These are phyloP conservation scores for Conringia planisiliqua DNA, from an alignment of 345 rosid genomes.

Conservation along the genomic window DNA sequence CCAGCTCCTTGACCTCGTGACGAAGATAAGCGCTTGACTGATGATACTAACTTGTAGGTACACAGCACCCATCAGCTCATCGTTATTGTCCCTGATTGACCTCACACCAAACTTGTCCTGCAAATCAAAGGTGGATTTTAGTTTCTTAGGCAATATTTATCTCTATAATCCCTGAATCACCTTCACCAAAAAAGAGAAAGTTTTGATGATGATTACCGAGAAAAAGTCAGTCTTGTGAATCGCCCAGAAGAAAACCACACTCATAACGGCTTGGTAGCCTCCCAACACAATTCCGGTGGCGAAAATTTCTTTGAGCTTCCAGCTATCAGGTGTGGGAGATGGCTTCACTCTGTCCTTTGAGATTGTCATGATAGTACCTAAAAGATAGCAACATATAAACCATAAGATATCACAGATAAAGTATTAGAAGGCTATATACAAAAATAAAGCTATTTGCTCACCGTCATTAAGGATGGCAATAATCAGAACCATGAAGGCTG, in stretches of 20 bases:
- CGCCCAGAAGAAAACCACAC: slow-evolving; percentile 85
- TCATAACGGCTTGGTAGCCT: slow-evolving; percentile 81
- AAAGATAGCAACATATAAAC: not conserved
- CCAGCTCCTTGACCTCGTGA: slow-evolving; percentile 42
- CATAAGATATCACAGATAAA: slow-evolving; percentile 2
- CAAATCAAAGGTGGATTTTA: slow-evolving; percentile 13
- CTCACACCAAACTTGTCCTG: slow-evolving; percentile 66
- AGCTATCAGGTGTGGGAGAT: slow-evolving; percentile 92
- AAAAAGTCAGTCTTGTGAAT: slow-evolving; percentile 52
- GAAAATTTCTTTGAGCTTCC: slow-evolving; percentile 89
- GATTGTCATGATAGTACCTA: slow-evolving; percentile 95
- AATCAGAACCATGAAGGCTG: slow-evolving; percentile 86
- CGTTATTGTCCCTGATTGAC: slow-evolving; percentile 30
- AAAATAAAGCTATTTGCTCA: slow-evolving; percentile 32
- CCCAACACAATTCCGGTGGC: slow-evolving; percentile 87
- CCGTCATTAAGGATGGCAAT: slow-evolving; percentile 96
- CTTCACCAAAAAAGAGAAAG: not conserved
- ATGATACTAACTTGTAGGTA: slow-evolving; percentile 58
- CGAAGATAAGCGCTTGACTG: slow-evolving; percentile 42
- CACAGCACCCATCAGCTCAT: slow-evolving; percentile 50
- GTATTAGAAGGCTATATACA: not conserved
- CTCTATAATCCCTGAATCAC: not conserved
- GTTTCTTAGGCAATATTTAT: not conserved
- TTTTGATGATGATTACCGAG: slow-evolving; percentile 35
- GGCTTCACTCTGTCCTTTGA: slow-evolving; percentile 97